phyloP scores from a whole-genome alignment of 768 basidiomycete genomes.

The Rhodotorula babjevae region DNA sequence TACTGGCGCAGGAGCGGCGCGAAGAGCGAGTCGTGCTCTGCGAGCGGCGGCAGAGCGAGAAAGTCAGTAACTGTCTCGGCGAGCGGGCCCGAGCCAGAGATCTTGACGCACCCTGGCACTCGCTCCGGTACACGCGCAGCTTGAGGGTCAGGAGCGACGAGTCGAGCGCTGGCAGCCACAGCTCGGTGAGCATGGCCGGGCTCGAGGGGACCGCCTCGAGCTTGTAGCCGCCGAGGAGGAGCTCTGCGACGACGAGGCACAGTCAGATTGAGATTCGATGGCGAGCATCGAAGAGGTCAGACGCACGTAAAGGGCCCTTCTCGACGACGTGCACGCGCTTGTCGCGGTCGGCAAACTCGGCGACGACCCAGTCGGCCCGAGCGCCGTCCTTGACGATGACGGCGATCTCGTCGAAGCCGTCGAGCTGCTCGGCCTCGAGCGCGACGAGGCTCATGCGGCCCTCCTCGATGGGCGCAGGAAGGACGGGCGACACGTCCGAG shows the following conservation, averaged over 20 bases:
- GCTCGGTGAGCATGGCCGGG: conserved; percentile 11
- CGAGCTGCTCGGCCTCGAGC: conserved; percentile 14
- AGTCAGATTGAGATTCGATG: background rate
- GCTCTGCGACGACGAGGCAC: background rate
- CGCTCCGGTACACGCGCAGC: background rate
- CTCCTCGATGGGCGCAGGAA: conserved; percentile 17
- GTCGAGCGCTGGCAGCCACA: conserved; percentile 26
- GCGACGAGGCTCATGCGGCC: conserved; percentile 6
- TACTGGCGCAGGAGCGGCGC: conserved; percentile 65
- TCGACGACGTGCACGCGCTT: conserved; percentile 14
- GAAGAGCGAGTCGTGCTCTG: conserved; percentile 49
- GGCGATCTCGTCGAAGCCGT: background rate
- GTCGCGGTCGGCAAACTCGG: conserved; percentile 18
- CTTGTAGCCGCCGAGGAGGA: conserved; percentile 1
- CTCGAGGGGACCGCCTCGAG: background rate
- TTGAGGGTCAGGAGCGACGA: conserved; percentile 27
- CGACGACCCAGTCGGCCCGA: conserved; percentile 15
- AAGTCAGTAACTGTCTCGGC: background rate
- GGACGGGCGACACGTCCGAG: conserved; percentile 12
- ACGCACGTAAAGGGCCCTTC: conserved; percentile 14
- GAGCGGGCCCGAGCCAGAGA: too few relatives aligned
- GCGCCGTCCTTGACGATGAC: conserved; percentile 7
- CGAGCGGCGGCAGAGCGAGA: too few relatives aligned
- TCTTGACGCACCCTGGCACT: conserved; percentile 10
- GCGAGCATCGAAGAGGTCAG: background rate